Base-by-base conservation (phyloP, 2,329 filamentous ascomycete species). In the Pseudophaeomoniella oleicola region DNA sequence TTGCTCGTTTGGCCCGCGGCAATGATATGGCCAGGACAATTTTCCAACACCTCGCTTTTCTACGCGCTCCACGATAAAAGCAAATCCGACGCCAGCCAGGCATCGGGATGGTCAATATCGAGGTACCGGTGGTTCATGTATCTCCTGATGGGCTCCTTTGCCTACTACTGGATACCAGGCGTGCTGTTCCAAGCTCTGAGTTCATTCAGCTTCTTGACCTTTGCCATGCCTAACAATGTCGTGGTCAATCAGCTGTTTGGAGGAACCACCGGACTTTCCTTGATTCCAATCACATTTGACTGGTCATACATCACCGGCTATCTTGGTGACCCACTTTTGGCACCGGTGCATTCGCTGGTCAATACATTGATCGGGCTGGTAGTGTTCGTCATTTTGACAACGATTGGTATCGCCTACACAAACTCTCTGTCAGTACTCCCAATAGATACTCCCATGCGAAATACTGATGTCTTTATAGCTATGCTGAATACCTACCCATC, bases 1-100 rank as follows among this genome's bases (percentile, higher is more conserved):
- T 75, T 73, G 29, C 60, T 78, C 5, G 74, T 49, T 48, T 79
- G 19, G 51, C 53, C 53, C 11, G 74, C 77, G 2, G 69, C 75
- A 10, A 78, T 81, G 72, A 78, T 81, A 38, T 81, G 77, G 76
- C 78, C 78, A 0, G 66, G 60, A 6, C 77, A 76, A 38, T 60
- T 81, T 16, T 73, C 75, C 19, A 66, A 67, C 2, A 73, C 78
- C 9, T 71, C 74, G 1, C 53, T 81, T 19, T 75, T 81, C 61
- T 77, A 79, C 48, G 74, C 76, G 45, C 77, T 83, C 65, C 78
- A 83, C 49, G 77, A 81, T 45, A 66, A 72, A 42, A 62, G 62
- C 5, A 48, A 58, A 13, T 60, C 65, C 0, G 62, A 72, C 39
- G 64, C 71, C 47, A 58, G 59, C 6, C 60, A 66, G 72, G 47